Conservation (phyloP, 768 basidiomycete species). For the Lactarius psammicola region DNA sequence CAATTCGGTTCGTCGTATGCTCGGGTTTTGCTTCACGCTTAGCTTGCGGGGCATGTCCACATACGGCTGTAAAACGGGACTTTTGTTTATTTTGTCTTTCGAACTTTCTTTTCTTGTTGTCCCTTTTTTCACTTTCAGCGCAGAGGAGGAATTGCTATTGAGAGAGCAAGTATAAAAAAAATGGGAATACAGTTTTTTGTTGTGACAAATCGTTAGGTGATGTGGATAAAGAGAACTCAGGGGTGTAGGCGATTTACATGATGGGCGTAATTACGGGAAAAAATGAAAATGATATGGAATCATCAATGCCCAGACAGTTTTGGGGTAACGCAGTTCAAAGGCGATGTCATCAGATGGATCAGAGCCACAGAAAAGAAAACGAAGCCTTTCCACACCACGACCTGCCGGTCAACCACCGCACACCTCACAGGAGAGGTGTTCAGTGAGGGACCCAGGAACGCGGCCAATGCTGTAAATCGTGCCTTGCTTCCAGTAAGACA, state of each 20-base stretch:
- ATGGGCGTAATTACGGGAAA: background rate
- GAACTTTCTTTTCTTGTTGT: background rate
- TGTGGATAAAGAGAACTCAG: background rate
- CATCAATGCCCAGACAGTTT: background rate
- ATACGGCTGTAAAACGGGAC: conserved; percentile 5
- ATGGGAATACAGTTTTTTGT: conserved; percentile 8
- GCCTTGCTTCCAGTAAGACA: background rate
- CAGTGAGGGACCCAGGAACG: background rate
- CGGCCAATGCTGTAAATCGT: background rate
- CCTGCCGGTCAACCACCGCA: background rate
- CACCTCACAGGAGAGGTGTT: background rate
- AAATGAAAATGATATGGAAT: background rate
- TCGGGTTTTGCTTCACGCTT: conserved; percentile 1
- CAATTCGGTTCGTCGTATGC: conserved; percentile 3
- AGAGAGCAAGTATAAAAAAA: conserved; percentile 3
- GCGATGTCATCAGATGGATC: background rate
- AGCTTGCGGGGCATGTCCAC: conserved; percentile 4
- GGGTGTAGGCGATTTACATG: background rate
- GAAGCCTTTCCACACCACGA: background rate
- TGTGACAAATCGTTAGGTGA: conserved; percentile 3
- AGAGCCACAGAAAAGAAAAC: background rate
- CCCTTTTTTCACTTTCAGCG: background rate
- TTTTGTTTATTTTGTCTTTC: background rate
- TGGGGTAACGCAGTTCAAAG: background rate
- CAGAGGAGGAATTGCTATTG: background rate